Evolutionary conservation across 2,329 filamentous ascomycete genomes (phyloP).

Genomic region (Colletotrichum brevisporum): DNA sequence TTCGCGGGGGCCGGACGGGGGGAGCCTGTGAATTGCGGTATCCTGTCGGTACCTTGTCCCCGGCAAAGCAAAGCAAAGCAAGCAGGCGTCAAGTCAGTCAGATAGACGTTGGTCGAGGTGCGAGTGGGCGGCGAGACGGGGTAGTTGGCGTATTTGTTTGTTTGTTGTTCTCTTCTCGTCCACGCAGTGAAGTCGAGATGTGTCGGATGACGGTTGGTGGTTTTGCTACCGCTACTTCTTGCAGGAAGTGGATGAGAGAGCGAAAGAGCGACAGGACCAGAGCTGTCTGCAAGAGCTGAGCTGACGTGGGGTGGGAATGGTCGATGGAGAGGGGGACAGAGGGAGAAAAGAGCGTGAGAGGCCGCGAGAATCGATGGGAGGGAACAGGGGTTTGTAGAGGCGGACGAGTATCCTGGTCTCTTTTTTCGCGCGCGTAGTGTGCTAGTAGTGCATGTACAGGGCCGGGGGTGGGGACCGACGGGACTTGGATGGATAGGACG

Average conservation of each 20-base stretch:
- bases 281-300: not conserved
- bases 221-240: not conserved
- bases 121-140: not conserved
- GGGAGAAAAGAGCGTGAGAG: constrained; percentile 38
- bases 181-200: constrained; percentile 32
- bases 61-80: constrained; percentile 8
- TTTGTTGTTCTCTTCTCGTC: constrained; percentile 39
- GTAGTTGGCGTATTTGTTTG: constrained; percentile 33
- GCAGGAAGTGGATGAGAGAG: constrained; percentile 25
- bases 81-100: constrained; percentile 19
- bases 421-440: constrained; percentile 33
- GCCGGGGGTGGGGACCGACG: not conserved
- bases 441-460: too few species aligned
- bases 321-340: constrained; percentile 23
- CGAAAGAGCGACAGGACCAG: constrained; percentile 19
- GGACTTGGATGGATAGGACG: not conserved
- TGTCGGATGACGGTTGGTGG: not conserved
- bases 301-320: constrained; percentile 28
- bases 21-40: constrained; percentile 8
- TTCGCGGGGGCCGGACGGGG: constrained; percentile 28
- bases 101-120: constrained; percentile 26
- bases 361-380: constrained; percentile 31
- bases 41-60: constrained; percentile 19
- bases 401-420: constrained; percentile 7
- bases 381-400: constrained; percentile 27